Evolutionary conservation across 1,139 yeast species (phyloP).

Genomic region (Kluyveromyces marxianus): DNA sequence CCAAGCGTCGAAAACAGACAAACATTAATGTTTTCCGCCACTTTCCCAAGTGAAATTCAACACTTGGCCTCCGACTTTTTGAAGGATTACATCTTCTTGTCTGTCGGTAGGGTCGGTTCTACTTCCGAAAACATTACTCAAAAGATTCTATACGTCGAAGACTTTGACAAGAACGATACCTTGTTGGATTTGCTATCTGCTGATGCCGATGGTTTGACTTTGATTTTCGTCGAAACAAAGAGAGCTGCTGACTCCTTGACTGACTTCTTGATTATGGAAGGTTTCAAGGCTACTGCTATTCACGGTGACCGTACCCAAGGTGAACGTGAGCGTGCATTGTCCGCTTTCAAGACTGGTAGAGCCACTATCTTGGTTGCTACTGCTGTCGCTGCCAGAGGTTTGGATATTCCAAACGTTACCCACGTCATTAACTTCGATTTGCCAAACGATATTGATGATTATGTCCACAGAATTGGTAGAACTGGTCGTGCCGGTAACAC

Average conservation of each 20-base stretch:
- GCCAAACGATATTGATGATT: conserved; percentile 96
- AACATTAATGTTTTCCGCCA: conserved; percentile 96
- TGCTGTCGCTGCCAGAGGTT: conserved; percentile 95
- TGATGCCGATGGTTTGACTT: conserved; percentile 67
- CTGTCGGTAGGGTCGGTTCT: conserved; percentile 98
- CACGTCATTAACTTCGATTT: conserved; percentile 96
- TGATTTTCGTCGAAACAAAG: conserved; percentile 95
- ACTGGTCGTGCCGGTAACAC: conserved; percentile 99
- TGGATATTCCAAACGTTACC: conserved; percentile 96
- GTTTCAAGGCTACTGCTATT: conserved; percentile 95
- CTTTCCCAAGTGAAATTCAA: conserved; percentile 97
- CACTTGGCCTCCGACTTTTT: conserved; percentile 94
- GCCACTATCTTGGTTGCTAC: conserved; percentile 77
- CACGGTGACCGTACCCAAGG: conserved; percentile 98
- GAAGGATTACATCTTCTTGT: conserved; percentile 88
- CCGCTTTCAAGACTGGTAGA: conserved; percentile 52
- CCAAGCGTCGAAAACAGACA: conserved; percentile 87
- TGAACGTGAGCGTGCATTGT: conserved; percentile 94
- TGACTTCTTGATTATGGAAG: conserved; percentile 81
- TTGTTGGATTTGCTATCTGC: conserved; percentile 81
- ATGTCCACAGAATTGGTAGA: conserved; percentile 99
- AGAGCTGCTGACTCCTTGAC: conserved; percentile 96
- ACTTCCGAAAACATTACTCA: conserved; percentile 97
- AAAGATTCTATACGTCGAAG: conserved; percentile 87
- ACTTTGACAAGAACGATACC: conserved; percentile 87